Evolutionary conservation across 768 basidiomycete genomes (phyloP).

Genomic region (Podaxis pistillaris): DNA sequence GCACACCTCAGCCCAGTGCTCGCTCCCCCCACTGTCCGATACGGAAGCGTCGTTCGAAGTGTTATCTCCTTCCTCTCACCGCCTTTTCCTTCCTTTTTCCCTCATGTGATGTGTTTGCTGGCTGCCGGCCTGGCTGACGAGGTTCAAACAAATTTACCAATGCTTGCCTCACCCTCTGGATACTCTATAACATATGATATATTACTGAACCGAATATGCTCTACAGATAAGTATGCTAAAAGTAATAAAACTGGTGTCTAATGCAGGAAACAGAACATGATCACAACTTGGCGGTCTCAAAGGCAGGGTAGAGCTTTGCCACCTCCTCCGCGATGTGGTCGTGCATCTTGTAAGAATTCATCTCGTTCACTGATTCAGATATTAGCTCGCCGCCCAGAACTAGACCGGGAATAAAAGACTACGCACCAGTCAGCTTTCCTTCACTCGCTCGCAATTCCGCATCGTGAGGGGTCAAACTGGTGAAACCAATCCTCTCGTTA

Average conservation of each 20-base stretch:
- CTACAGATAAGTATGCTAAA: neutral
- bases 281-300: neutral
- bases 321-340: constrained; percentile 19
- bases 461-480: constrained; percentile 26
- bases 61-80: neutral
- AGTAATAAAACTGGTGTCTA: neutral
- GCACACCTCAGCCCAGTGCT: neutral
- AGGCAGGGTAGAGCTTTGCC: constrained; percentile 5
- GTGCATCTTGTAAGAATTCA: constrained; percentile 32
- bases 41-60: neutral
- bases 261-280: neutral
- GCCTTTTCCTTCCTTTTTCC: no score
- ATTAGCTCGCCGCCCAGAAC: neutral
- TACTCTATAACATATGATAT: no score
- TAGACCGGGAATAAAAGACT: neutral
- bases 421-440: constrained; percentile 27
- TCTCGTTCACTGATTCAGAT: constrained; percentile 26
- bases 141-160: neutral
- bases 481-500: constrained; percentile 32
- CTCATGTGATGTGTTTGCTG: no score
- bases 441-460: constrained; percentile 25
- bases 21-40: neutral
- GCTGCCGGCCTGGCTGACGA: neutral
- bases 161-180: no score
- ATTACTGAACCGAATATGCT: no score